phyloP scores from a whole-genome alignment of 1,284 basidiomycete genomes.

The Microbotryum violaceum region DNA sequence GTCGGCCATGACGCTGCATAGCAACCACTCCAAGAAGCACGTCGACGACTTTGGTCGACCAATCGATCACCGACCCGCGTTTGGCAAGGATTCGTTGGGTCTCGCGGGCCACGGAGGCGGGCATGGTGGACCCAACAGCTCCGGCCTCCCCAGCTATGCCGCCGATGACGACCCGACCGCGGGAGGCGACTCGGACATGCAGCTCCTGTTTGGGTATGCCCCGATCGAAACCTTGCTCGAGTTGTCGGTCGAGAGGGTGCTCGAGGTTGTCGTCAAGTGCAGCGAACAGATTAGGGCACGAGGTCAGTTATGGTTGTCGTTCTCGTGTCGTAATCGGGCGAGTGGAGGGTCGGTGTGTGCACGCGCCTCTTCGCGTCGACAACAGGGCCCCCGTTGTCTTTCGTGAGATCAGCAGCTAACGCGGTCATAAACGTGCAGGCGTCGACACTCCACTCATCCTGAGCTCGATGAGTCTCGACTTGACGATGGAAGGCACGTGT shows the following conservation, averaged over 20 bases:
- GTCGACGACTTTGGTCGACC: constrained; percentile 30
- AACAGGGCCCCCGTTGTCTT: not conserved
- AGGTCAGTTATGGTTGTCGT: constrained; percentile 11
- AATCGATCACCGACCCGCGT: constrained; percentile 13
- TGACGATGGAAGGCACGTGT: constrained; percentile 61
- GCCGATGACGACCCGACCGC: constrained; percentile 1
- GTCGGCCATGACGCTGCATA: too few relatives aligned
- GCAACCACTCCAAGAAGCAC: not conserved
- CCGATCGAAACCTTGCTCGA: constrained; percentile 23
- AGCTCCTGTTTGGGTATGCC: constrained; percentile 25
- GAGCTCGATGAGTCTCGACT: constrained; percentile 73
- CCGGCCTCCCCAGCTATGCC: constrained; percentile 3
- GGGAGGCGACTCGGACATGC: constrained; percentile 8
- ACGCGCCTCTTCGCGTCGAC: not conserved
- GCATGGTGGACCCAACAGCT: not conserved
- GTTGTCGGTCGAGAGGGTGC: constrained; percentile 15
- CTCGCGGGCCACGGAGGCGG: not conserved
- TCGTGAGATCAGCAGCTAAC: not conserved
- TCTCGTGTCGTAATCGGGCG: not conserved
- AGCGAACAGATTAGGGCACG: constrained; percentile 14
- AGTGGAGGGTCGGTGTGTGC: not conserved
- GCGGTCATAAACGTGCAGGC: constrained; percentile 42
- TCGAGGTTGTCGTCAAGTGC: constrained; percentile 13
- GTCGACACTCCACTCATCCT: constrained; percentile 83
- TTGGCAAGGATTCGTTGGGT: not conserved